phyloP scores from a whole-genome alignment of 805 yeast genomes.

The Yamadazyma paraphyllophila region DNA sequence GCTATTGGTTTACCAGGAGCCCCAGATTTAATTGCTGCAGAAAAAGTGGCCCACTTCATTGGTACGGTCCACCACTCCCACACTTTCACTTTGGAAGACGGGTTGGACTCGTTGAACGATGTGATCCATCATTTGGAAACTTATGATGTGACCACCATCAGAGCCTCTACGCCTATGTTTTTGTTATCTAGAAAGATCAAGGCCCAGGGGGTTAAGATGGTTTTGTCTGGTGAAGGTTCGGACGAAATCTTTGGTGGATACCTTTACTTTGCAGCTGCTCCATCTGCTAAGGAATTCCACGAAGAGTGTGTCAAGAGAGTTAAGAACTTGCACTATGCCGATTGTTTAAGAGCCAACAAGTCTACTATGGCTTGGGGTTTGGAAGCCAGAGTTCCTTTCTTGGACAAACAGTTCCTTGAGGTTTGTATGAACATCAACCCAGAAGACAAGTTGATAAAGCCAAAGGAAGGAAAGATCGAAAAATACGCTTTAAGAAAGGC shows the following conservation, averaged over 20 bases:
- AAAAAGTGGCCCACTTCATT: conserved; percentile 92
- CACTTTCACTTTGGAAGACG: conserved; percentile 95
- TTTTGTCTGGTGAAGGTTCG: conserved; percentile 96
- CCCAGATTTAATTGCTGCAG: conserved; percentile 95
- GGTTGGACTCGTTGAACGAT: conserved; percentile 91
- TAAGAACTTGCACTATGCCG: conserved; percentile 94
- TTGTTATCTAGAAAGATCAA: conserved; percentile 92
- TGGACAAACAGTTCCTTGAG: conserved; percentile 90
- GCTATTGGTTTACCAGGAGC: conserved; percentile 98
- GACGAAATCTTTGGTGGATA: conserved; percentile 99
- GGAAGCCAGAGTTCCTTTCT: conserved; percentile 99
- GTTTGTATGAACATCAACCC: conserved; percentile 95
- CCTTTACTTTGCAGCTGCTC: conserved; percentile 95
- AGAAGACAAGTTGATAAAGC: conserved; percentile 79
- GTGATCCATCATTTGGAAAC: conserved; percentile 96
- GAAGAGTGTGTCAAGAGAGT: conserved; percentile 93
- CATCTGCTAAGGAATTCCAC: conserved; percentile 90
- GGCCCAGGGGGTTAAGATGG: conserved; percentile 99
- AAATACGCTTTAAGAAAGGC: conserved; percentile 97
- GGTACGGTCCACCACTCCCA: conserved; percentile 98
- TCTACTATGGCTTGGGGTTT: conserved; percentile 99
- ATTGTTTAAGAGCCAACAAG: conserved; percentile 98
- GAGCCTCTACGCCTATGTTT: conserved; percentile 99
- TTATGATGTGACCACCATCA: conserved; percentile 95
- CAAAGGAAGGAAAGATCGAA: conserved; percentile 76